phyloP scores from a whole-genome alignment of 2,329 filamentous ascomycete genomes.

The Didymella keratinophila region DNA sequence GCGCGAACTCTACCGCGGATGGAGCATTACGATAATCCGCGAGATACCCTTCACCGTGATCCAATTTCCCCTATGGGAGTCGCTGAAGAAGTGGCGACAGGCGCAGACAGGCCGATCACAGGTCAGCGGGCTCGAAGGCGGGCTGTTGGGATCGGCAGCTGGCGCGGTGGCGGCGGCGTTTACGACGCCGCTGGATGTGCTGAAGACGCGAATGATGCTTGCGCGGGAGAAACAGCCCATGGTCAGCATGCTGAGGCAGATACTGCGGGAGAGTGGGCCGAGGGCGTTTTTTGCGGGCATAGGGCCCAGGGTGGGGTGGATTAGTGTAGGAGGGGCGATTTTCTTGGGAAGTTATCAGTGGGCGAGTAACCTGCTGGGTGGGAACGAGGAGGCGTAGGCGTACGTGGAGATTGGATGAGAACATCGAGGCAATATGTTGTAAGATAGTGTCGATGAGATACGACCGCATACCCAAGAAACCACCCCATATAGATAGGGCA shows the following conservation, averaged over 20 bases:
- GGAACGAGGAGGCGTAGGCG: slow-evolving; percentile 37
- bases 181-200: slow-evolving; percentile 92
- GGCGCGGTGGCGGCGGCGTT: slow-evolving; percentile 86
- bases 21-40: slow-evolving; percentile 89
- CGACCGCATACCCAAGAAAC: slow-evolving; percentile 2
- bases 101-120: slow-evolving; percentile 54
- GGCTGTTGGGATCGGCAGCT: slow-evolving; percentile 80
- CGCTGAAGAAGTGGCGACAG: slow-evolving; percentile 77
- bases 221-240: slow-evolving; percentile 71
- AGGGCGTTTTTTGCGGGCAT: slow-evolving; percentile 77
- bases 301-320: slow-evolving; percentile 90
- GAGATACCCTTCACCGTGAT: slow-evolving; percentile 98
- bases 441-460: slow-evolving; percentile 4
- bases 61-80: slow-evolving; percentile 97
- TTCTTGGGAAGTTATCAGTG: slow-evolving; percentile 95
- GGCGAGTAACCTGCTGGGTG: slow-evolving; percentile 76
- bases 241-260: slow-evolving; percentile 66
- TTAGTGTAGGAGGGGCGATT: slow-evolving; percentile 90
- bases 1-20: slow-evolving; percentile 88
- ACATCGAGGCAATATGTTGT: neutral
- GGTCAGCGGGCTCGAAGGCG: slow-evolving; percentile 79
- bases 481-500: neutral
- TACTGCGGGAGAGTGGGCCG: slow-evolving; percentile 70
- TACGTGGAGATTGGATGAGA: slow-evolving; percentile 46
- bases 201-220: slow-evolving; percentile 97